Evolutionary conservation across 352 stramenopile species (phyloP).

Genomic region (Globisporangium canariense): DNA sequence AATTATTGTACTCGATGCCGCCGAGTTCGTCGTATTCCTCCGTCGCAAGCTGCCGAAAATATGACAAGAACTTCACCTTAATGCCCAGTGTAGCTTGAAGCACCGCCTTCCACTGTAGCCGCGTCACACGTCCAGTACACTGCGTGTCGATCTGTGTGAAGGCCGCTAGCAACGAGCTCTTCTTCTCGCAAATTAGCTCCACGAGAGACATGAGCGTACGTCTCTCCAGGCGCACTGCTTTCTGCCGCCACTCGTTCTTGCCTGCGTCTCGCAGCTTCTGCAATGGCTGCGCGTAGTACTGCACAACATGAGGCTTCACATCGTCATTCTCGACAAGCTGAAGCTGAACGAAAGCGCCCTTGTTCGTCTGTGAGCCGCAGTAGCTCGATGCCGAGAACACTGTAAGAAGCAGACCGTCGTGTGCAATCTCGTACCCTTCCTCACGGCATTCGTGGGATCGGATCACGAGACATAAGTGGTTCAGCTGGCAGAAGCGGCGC

Average conservation of each 20-base stretch:
- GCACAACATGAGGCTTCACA: slow-evolving; percentile 89
- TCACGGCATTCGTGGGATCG: slow-evolving; percentile 92
- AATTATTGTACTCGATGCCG: slow-evolving; percentile 66
- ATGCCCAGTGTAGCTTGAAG: slow-evolving; percentile 62
- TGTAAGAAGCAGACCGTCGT: slow-evolving; percentile 84
- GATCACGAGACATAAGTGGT: slow-evolving; percentile 88
- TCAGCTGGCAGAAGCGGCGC: slow-evolving; percentile 81
- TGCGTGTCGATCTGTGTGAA: slow-evolving; percentile 44
- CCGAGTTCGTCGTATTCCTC: slow-evolving; percentile 29
- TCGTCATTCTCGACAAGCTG: slow-evolving; percentile 63
- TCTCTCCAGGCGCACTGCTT: slow-evolving; percentile 62
- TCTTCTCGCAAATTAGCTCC: slow-evolving; percentile 82
- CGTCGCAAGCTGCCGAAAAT: slow-evolving; percentile 61
- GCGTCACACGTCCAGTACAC: slow-evolving; percentile 43
- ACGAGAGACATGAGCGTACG: slow-evolving; percentile 76
- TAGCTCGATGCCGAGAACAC: slow-evolving; percentile 93
- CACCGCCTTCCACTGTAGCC: slow-evolving; percentile 65
- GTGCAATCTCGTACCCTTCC: slow-evolving; percentile 87
- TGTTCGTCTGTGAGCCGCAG: slow-evolving; percentile 90
- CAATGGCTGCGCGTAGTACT: slow-evolving; percentile 88
- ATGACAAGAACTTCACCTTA: slow-evolving; percentile 62
- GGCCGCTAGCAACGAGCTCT: slow-evolving; percentile 41
- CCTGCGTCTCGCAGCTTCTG: slow-evolving; percentile 65
- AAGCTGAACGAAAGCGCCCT: slow-evolving; percentile 74
- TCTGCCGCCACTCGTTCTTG: slow-evolving; percentile 79